Conservation (phyloP, 2,329 filamentous ascomycete genomes). For the Apiospora malaysiana region DNA sequence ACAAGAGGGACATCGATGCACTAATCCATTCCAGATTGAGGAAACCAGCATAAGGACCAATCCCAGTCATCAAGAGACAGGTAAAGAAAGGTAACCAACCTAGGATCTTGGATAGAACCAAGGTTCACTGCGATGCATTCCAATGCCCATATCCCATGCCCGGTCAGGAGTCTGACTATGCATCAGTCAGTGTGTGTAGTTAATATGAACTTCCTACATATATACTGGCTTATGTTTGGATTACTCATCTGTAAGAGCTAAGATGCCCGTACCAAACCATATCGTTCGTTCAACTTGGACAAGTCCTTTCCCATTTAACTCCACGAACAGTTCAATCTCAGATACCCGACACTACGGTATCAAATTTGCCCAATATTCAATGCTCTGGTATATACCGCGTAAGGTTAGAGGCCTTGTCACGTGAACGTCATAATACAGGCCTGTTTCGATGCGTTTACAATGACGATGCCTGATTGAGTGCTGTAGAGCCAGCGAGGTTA, state of each 20-base stretch:
- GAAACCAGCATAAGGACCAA: slow-evolving; percentile 13
- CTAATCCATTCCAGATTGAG: not conserved
- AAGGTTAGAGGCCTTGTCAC: too few species aligned
- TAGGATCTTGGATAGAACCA: not conserved
- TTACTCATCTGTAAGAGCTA: not conserved
- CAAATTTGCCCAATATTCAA: too few species aligned
- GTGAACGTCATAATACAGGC: not conserved
- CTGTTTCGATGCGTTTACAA: not conserved
- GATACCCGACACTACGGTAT: too few species aligned
- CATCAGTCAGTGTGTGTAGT: not conserved
- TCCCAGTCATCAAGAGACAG: not conserved
- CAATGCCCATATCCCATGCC: not conserved
- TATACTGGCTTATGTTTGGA: too few species aligned
- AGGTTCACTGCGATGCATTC: not conserved
- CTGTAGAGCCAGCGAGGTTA: not conserved
- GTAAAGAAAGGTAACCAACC: too few species aligned
- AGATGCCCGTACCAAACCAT: not conserved
- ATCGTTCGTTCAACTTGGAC: not conserved
- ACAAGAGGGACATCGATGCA: slow-evolving; percentile 11
- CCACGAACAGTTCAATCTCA: not conserved
- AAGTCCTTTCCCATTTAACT: not conserved
- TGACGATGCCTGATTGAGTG: not conserved
- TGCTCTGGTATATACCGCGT: too few species aligned
- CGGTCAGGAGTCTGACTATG: not conserved
- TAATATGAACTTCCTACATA: not conserved